A percentile compares a stretch with the other conserved stretches of the same genome.
These are phyloP conservation scores for Naematelia encephala DNA, from an alignment of 768 basidiomycete genomes.

Conservation along the genomic window DNA sequence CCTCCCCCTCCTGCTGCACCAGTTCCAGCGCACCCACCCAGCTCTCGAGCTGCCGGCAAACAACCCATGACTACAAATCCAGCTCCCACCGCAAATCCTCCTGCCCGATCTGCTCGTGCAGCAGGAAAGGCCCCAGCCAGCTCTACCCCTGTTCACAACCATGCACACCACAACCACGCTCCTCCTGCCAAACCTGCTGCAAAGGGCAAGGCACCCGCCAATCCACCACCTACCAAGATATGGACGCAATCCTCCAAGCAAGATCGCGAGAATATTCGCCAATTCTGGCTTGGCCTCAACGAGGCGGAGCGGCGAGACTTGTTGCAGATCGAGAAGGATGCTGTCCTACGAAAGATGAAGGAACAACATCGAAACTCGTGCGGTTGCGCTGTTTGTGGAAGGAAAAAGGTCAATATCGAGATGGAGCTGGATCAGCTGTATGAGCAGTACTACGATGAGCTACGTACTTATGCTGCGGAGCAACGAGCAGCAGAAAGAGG, in stretches of 20 bases:
- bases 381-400: constrained; percentile 89
- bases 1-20: constrained; percentile 55
- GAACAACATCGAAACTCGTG: constrained; percentile 98
- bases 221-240: constrained; percentile 61
- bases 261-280: constrained; percentile 94
- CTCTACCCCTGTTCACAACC: constrained; percentile 34
- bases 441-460: constrained; percentile 99
- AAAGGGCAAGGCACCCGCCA: constrained; percentile 42
- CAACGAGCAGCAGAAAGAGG: constrained; percentile 68
- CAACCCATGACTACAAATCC: constrained; percentile 76
- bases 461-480: constrained; percentile 93
- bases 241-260: constrained; percentile 90
- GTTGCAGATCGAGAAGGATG: constrained; percentile 97
- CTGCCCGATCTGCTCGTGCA: constrained; percentile 50
- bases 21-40: constrained; percentile 59
- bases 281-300: constrained; percentile 92
- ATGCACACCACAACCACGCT: constrained; percentile 58
- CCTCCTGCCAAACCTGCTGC: constrained; percentile 45
- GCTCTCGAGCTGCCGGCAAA: constrained; percentile 83
- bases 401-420: constrained; percentile 98
- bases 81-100: constrained; percentile 31
- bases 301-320: constrained; percentile 87
- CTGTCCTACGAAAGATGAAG: constrained; percentile 97
- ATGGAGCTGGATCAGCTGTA: constrained; percentile 99
- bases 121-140: constrained; percentile 51